Percentiles rank a stretch among this genome's conserved stretches.
phyloP scores from a whole-genome alignment of 2,329 filamentous ascomycete genomes.

The Daldinia eschscholtzii region DNA sequence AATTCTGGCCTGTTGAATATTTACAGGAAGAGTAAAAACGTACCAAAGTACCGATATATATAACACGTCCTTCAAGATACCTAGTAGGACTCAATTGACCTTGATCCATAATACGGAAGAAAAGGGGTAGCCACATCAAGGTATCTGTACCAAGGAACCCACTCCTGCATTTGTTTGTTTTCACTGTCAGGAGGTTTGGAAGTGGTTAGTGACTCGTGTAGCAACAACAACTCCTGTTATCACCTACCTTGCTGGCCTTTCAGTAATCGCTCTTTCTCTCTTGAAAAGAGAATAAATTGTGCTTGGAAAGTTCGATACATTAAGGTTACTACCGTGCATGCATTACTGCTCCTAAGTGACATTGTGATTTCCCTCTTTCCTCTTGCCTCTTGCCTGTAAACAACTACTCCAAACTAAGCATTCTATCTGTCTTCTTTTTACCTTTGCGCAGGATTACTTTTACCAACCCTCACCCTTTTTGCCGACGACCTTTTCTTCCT shows the following conservation, averaged over 20 bases:
- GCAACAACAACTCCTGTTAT: background rate
- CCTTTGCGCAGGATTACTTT: too few relatives aligned
- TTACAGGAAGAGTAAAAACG: too few relatives aligned
- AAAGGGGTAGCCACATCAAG: background rate
- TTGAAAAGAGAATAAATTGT: background rate
- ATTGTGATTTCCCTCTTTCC: background rate
- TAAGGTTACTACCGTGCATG: background rate
- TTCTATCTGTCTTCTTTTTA: too few relatives aligned
- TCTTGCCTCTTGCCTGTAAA: background rate
- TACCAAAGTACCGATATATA: too few relatives aligned
- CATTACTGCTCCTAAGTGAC: background rate
- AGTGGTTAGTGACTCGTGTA: background rate
- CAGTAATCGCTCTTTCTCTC: background rate
- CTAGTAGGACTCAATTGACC: too few relatives aligned
- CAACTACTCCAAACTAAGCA: background rate
- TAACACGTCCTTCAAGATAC: too few relatives aligned
- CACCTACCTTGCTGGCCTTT: background rate
- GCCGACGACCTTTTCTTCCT: too few relatives aligned
- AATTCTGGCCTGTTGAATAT: too few relatives aligned
- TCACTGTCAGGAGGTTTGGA: background rate
- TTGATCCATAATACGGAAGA: background rate
- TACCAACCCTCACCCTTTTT: too few relatives aligned
- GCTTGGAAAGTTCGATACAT: background rate
- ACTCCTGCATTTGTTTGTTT: background rate
- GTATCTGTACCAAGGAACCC: background rate